phyloP scores from a whole-genome alignment of 2,329 filamentous ascomycete species.

The Fusarium nelsonii region DNA sequence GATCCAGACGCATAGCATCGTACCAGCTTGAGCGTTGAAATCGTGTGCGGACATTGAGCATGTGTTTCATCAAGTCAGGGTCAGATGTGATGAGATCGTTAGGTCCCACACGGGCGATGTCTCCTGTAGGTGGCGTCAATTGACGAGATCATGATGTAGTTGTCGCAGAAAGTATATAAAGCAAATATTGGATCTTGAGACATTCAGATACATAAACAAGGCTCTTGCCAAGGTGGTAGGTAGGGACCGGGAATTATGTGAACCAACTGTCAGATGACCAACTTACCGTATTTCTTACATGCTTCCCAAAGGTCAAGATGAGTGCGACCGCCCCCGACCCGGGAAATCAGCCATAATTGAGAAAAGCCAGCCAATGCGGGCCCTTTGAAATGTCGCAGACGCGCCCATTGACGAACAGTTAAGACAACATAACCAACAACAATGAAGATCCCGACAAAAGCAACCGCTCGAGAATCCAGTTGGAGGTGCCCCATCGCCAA shows the following conservation, averaged over 20 bases:
- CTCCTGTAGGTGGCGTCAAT: slow-evolving; percentile 39
- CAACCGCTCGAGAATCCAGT: neutral
- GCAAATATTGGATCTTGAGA: no score
- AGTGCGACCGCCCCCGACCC: slow-evolving; percentile 50
- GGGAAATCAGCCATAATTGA: slow-evolving; percentile 55
- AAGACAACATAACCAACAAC: slow-evolving; percentile 15
- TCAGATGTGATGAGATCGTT: slow-evolving; percentile 57
- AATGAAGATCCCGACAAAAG: slow-evolving; percentile 24
- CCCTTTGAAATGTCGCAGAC: slow-evolving; percentile 57
- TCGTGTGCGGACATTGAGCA: slow-evolving; percentile 51
- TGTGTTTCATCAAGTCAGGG: slow-evolving; percentile 53
- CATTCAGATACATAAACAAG: no score
- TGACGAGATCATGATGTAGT: neutral
- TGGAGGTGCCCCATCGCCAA: neutral
- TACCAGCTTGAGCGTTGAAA: slow-evolving; percentile 60
- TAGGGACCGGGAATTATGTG: no score
- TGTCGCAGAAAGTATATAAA: neutral
- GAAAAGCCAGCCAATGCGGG: slow-evolving; percentile 55
- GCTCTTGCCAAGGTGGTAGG: no score
- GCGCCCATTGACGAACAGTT: slow-evolving; percentile 49
- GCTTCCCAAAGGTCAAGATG: slow-evolving; percentile 54
- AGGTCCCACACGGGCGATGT: slow-evolving; percentile 56
- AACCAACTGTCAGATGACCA: neutral
- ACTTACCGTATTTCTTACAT: slow-evolving; percentile 53
- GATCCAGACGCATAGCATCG: slow-evolving; percentile 63